phyloP scores from a whole-genome alignment of 2,329 filamentous ascomycete genomes.

The Paracorniculantispora psalliotae region DNA sequence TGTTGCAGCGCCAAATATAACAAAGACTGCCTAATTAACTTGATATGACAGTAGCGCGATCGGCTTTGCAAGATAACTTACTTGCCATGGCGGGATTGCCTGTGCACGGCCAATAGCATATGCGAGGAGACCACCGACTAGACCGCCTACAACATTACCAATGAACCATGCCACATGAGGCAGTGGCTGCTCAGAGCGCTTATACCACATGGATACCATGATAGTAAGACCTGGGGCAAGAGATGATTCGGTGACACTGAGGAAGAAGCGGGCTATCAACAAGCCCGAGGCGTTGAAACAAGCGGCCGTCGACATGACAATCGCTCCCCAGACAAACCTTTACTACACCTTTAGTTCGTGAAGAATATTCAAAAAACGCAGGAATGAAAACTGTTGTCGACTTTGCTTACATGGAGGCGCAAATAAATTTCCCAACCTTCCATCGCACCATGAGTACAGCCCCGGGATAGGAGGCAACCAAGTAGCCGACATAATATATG shows the following conservation, averaged over 20 bases:
- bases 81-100: slow-evolving; percentile 47
- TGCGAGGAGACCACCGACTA: slow-evolving; percentile 18
- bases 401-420: slow-evolving; percentile 19
- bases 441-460: slow-evolving; percentile 24
- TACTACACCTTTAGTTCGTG: too few relatives aligned
- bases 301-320: slow-evolving; percentile 20
- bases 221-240: slow-evolving; percentile 14
- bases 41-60: too few relatives aligned
- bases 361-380: too few relatives aligned
- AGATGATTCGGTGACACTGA: slow-evolving; percentile 20
- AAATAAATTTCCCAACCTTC: slow-evolving; percentile 25
- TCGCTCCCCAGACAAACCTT: slow-evolving; percentile 19
- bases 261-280: slow-evolving; percentile 20
- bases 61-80: too few relatives aligned
- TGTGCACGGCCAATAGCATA: slow-evolving; percentile 22
- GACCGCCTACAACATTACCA: slow-evolving; percentile 22
- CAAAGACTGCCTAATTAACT: too few relatives aligned
- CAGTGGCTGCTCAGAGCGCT: slow-evolving; percentile 22
- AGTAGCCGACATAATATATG: slow-evolving; percentile 50
- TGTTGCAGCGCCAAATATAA: slow-evolving; percentile 1
- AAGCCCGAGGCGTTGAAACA: slow-evolving; percentile 18
- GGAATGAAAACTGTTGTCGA: too few relatives aligned
- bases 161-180: slow-evolving; percentile 26
- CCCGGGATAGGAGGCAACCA: slow-evolving; percentile 27
- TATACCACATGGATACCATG: slow-evolving; percentile 22